Conservation (phyloP, 1,139 yeast species). For the Taphrina deformans region DNA sequence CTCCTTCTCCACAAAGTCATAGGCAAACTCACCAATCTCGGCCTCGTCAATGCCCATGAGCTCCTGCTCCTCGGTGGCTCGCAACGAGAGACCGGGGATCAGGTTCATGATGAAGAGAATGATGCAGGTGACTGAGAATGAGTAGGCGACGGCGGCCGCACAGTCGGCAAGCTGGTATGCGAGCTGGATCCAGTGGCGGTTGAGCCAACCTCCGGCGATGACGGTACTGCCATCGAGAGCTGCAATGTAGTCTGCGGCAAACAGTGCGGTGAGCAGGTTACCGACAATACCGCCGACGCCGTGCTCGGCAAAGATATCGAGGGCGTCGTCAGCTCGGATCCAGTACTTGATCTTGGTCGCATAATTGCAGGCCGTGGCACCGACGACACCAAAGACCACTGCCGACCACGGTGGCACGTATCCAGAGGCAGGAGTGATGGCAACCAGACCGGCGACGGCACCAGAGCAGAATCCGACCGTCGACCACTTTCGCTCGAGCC, state of each 20-base stretch:
- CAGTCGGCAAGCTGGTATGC: slow-evolving; percentile 93
- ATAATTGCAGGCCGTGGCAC: slow-evolving; percentile 88
- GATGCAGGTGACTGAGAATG: slow-evolving; percentile 72
- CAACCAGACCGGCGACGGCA: slow-evolving; percentile 90
- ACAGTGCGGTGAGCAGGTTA: slow-evolving; percentile 78
- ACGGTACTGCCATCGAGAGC: slow-evolving; percentile 61
- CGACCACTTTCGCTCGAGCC: slow-evolving; percentile 86
- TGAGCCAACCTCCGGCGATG: slow-evolving; percentile 92
- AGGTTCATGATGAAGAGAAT: slow-evolving; percentile 71
- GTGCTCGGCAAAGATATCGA: slow-evolving; percentile 91
- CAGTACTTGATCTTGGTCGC: slow-evolving; percentile 78
- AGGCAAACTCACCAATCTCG: slow-evolving; percentile 97
- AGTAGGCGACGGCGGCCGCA: slow-evolving; percentile 72
- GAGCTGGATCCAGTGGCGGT: slow-evolving; percentile 82
- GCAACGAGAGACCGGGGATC: slow-evolving; percentile 73
- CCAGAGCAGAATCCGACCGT: slow-evolving; percentile 93
- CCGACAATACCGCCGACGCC: slow-evolving; percentile 94
- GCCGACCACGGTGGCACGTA: slow-evolving; percentile 89
- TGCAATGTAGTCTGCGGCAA: slow-evolving; percentile 90
- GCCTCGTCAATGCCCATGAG: slow-evolving; percentile 84
- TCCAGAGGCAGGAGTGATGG: slow-evolving; percentile 97
- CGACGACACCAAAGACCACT: slow-evolving; percentile 73
- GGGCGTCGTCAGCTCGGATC: slow-evolving; percentile 85
- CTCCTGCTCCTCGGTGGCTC: slow-evolving; percentile 89
- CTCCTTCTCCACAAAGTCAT: slow-evolving; percentile 94